A percentile compares a stretch with the other conserved stretches of the same genome.
These are phyloP conservation scores for Cyphellophora europaea DNA, from an alignment of 2,329 filamentous ascomycete genomes.

Conservation along the genomic window DNA sequence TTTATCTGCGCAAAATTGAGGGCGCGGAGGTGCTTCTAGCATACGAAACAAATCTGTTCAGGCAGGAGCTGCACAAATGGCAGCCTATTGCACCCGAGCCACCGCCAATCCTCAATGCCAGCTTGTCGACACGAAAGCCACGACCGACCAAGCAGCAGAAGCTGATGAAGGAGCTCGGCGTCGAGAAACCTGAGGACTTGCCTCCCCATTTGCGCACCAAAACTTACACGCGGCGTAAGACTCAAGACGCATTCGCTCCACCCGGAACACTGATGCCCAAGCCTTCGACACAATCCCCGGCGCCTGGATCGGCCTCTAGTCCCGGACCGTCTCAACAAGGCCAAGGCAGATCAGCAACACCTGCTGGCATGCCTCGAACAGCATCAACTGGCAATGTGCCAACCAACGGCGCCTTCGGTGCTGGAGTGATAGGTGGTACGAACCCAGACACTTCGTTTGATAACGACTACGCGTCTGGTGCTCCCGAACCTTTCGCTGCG, in stretches of 20 bases:
- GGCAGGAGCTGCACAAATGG: slow-evolving; percentile 91
- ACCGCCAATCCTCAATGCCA: slow-evolving; percentile 77
- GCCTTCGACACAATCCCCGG: slow-evolving; percentile 17
- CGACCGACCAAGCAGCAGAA: slow-evolving; percentile 96
- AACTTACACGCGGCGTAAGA: slow-evolving; percentile 64
- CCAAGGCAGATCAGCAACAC: slow-evolving; percentile 14
- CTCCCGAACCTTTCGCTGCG: slow-evolving; percentile 29
- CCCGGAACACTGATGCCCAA: slow-evolving; percentile 13
- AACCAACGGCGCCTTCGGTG: slow-evolving; percentile 13
- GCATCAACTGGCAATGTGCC: slow-evolving; percentile 24
- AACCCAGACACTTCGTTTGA: slow-evolving; percentile 14
- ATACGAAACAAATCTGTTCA: slow-evolving; percentile 94
- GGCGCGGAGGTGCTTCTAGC: slow-evolving; percentile 87
- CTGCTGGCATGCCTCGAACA: slow-evolving; percentile 22
- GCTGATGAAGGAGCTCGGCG: slow-evolving; percentile 77
- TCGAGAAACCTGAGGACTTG: slow-evolving; percentile 82
- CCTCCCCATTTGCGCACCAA: slow-evolving; percentile 76
- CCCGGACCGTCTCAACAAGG: slow-evolving; percentile 20
- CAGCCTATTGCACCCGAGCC: slow-evolving; percentile 78
- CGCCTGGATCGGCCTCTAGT: slow-evolving; percentile 17
- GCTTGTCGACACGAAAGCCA: slow-evolving; percentile 87
- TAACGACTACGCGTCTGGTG: slow-evolving; percentile 23
- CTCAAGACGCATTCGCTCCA: slow-evolving; percentile 29
- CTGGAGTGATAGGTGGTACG: not conserved
- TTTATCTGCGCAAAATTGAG: slow-evolving; percentile 94